Evolutionary conservation across 31 red algal genomes (phyloP).

Genomic region (Endocladia muricata): DNA sequence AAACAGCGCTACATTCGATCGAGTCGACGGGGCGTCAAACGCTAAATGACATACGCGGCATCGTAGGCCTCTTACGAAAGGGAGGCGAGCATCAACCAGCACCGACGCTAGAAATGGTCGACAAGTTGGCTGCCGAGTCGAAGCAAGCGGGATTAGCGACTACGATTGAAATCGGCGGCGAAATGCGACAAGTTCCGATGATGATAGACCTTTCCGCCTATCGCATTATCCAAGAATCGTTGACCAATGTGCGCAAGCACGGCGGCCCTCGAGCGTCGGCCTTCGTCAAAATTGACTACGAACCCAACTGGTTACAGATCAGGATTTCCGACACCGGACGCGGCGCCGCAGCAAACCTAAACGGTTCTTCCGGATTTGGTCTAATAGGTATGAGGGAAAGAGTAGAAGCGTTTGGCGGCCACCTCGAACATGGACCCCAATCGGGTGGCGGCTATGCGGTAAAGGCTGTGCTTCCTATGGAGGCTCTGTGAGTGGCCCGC

Average conservation of each 20-base stretch:
- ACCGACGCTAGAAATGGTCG: neutral
- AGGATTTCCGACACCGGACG: neutral
- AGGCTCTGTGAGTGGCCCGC: no score
- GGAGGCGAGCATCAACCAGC: neutral
- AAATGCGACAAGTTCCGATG: neutral
- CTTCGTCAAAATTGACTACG: neutral
- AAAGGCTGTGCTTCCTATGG: no score
- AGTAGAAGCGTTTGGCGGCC: no score
- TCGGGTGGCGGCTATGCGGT: no score
- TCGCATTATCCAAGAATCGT: slow-evolving; percentile 1
- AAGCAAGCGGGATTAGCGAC: neutral
- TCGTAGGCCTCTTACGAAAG: neutral
- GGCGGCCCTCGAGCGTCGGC: neutral
- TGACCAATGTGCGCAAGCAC: slow-evolving; percentile 2
- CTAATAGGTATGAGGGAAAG: no score
- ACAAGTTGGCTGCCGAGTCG: neutral
- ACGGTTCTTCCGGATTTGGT: no score
- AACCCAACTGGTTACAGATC: neutral
- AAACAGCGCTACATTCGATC: neutral
- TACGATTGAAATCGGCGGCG: neutral
- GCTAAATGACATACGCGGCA: neutral
- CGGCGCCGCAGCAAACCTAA: slow-evolving; percentile 1
- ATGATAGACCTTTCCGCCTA: neutral
- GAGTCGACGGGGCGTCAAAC: neutral
- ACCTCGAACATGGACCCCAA: no score